phyloP scores from a whole-genome alignment of 208 protist species.

The Trypanosoma platydactyli region DNA sequence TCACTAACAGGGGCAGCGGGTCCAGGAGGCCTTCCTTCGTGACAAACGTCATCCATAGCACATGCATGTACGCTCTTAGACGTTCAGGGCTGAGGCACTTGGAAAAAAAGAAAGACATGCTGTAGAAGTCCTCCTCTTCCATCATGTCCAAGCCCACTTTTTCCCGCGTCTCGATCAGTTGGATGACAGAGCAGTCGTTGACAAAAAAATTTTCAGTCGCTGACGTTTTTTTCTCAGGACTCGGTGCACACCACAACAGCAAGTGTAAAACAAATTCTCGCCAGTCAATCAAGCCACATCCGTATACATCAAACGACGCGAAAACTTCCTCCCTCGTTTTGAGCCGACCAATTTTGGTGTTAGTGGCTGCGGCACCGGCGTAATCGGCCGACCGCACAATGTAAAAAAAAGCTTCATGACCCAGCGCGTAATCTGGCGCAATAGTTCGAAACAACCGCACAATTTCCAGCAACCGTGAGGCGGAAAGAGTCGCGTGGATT shows the following conservation, averaged over 20 bases:
- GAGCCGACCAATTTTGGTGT: conserved; percentile 16
- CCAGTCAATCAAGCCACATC: conserved; percentile 79
- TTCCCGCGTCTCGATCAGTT: conserved; percentile 47
- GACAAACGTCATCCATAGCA: conserved; percentile 78
- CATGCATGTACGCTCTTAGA: conserved; percentile 53
- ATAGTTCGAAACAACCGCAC: conserved; percentile 60
- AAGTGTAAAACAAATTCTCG: conserved; percentile 82
- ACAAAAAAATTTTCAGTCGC: conserved; percentile 32
- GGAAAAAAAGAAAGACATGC: conserved; percentile 69
- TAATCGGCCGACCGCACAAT: conserved; percentile 64
- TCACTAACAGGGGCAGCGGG: conserved; percentile 52
- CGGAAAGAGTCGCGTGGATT: conserved; percentile 67
- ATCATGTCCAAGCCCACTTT: conserved; percentile 44
- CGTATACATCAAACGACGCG: conserved; percentile 53
- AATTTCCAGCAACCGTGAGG: conserved; percentile 53
- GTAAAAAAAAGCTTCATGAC: conserved; percentile 59
- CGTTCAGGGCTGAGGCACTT: conserved; percentile 41
- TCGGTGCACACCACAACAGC: conserved; percentile 74
- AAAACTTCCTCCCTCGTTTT: conserved; percentile 59
- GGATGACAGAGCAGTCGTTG: conserved; percentile 48
- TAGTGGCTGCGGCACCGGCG: conserved; percentile 30
- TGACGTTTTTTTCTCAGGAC: conserved; percentile 10
- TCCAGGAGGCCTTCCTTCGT: conserved; percentile 38
- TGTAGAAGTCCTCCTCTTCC: conserved; percentile 49
- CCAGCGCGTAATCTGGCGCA: conserved; percentile 73